phyloP scores from a whole-genome alignment of 768 basidiomycete genomes.

The Boletus insuetus region DNA sequence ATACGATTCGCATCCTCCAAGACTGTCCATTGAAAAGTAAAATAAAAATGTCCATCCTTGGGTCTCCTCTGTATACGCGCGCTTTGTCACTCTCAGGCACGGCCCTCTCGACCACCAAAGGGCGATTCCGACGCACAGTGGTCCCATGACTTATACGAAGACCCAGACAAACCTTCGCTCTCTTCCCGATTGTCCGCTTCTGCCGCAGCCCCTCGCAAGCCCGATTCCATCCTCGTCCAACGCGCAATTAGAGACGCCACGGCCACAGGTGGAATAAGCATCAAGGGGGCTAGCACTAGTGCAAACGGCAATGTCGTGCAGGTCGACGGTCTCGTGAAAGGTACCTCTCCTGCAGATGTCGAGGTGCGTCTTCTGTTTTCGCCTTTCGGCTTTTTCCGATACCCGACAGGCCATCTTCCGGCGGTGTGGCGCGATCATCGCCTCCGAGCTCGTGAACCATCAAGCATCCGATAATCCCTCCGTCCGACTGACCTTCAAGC shows the following conservation, averaged over 20 bases:
- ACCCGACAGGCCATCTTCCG: constrained; percentile 66
- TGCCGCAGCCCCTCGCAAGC: constrained; percentile 46
- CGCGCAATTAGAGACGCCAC: constrained; percentile 66
- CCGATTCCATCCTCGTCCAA: constrained; percentile 53
- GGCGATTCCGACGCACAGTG: constrained; percentile 65
- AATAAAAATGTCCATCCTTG: constrained; percentile 11
- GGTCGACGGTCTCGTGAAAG: constrained; percentile 67
- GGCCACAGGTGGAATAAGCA: constrained; percentile 43
- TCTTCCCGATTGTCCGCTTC: constrained; percentile 51
- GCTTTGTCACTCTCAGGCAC: constrained; percentile 20
- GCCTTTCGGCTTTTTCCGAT: background rate
- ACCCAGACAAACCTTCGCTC: constrained; percentile 52
- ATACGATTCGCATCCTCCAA: constrained; percentile 29
- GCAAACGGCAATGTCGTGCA: constrained; percentile 66
- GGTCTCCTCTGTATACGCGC: background rate
- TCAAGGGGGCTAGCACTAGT: constrained; percentile 63
- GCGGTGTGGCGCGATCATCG: constrained; percentile 66
- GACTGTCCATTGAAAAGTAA: constrained; percentile 20
- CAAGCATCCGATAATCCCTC: constrained; percentile 39
- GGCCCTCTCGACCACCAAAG: constrained; percentile 55
- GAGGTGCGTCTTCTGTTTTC: constrained; percentile 30
- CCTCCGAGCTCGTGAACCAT: constrained; percentile 27
- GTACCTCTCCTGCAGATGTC: constrained; percentile 82
- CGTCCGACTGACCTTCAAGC: constrained; percentile 75
- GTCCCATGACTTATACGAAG: constrained; percentile 71